phyloP scores from a whole-genome alignment of 1,284 basidiomycete genomes.

The Ceratobasidium sp. region DNA sequence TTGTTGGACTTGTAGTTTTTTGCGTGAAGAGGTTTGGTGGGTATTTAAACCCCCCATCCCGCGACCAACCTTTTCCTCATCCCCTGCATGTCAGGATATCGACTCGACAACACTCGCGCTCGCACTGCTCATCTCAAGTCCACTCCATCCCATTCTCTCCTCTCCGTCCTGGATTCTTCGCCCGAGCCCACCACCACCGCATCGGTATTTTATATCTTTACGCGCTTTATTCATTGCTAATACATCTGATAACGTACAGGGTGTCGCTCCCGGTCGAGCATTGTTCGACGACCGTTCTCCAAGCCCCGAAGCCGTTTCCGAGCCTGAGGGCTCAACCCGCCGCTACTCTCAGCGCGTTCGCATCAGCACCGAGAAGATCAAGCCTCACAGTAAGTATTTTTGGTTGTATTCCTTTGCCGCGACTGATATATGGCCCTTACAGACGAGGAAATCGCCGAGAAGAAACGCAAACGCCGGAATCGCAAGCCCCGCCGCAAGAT shows the following conservation, averaged over 20 bases:
- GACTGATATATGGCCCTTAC: too few species aligned
- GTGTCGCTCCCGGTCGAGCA: background rate
- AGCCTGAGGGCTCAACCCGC: background rate
- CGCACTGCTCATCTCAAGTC: background rate
- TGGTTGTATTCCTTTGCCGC: background rate
- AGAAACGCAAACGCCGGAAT: background rate
- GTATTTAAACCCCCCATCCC: background rate
- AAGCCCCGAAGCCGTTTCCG: background rate
- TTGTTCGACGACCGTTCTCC: background rate
- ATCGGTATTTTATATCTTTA: too few species aligned
- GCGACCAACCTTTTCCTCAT: background rate
- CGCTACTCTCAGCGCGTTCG: slow-evolving; percentile 7
- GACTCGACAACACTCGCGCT: background rate
- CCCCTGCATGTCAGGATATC: background rate
- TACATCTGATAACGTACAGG: background rate
- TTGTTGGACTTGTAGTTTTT: too few species aligned
- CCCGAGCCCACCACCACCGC: background rate
- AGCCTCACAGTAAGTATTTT: background rate
- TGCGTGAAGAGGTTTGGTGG: background rate
- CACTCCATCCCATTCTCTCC: background rate
- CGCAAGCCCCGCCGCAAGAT: background rate
- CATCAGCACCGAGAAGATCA: background rate
- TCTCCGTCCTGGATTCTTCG: background rate
- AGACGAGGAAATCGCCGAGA: background rate
- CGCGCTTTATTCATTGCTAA: background rate